phyloP scores from a whole-genome alignment of 2,329 filamentous ascomycete species.

The Simplicillium sp. region DNA sequence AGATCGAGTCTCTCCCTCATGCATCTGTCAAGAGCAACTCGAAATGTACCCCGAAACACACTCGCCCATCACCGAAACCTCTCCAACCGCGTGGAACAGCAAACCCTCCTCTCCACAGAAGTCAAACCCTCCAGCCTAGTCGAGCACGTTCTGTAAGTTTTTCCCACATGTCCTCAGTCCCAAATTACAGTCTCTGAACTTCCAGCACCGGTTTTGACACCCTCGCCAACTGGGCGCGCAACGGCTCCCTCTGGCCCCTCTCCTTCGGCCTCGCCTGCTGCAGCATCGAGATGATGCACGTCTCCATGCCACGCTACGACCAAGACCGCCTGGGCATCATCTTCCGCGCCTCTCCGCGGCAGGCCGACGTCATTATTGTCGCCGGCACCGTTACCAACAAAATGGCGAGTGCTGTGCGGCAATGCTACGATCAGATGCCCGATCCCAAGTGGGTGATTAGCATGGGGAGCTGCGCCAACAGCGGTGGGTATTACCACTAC shows the following conservation, averaged over 20 bases:
- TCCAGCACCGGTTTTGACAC: conserved; percentile 42
- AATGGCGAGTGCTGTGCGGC: conserved; percentile 54
- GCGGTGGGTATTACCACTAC: conserved; percentile 67
- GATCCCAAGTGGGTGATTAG: conserved; percentile 55
- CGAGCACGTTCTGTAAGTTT: conserved; percentile 11
- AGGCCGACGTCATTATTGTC: conserved; percentile 58
- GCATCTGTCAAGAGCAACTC: too few species aligned
- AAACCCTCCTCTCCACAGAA: too few species aligned
- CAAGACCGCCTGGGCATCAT: conserved; percentile 57
- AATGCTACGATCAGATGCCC: conserved; percentile 61
- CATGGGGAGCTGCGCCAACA: conserved; percentile 64
- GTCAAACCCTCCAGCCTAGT: not conserved
- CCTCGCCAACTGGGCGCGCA: conserved; percentile 47
- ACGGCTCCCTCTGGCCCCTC: conserved; percentile 51
- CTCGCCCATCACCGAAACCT: too few species aligned
- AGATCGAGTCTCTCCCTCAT: too few species aligned
- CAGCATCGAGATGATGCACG: conserved; percentile 55
- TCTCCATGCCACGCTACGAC: conserved; percentile 52
- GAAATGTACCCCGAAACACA: too few species aligned
- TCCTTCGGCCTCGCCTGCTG: conserved; percentile 55
- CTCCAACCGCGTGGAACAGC: too few species aligned
- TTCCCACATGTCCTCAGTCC: not conserved
- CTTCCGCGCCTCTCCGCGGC: conserved; percentile 56
- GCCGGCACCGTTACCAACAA: conserved; percentile 60
- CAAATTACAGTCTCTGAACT: not conserved